phyloP scores from a whole-genome alignment of 352 stramenopile genomes.

The Phytophthora pseudosyringae region DNA sequence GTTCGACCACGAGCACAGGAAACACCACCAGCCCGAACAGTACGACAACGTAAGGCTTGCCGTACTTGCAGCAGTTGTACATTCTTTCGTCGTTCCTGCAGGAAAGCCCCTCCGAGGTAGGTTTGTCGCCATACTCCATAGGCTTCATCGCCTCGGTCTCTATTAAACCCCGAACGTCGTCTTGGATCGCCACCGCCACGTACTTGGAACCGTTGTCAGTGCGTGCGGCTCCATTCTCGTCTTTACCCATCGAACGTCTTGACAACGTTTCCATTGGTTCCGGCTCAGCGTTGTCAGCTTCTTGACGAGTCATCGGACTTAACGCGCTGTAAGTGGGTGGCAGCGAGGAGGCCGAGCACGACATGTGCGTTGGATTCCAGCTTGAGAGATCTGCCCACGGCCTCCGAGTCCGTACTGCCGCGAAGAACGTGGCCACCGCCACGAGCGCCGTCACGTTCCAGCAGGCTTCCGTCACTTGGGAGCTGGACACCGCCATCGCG shows the following conservation, averaged over 20 bases:
- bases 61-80: background rate
- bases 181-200: background rate
- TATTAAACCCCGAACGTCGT: background rate
- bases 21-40: slow-evolving; percentile 21
- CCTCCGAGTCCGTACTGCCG: slow-evolving; percentile 25
- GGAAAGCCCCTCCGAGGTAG: background rate
- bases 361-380: slow-evolving; percentile 28
- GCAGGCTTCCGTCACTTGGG: slow-evolving; percentile 27
- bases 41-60: background rate
- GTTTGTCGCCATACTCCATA: background rate
- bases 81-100: background rate
- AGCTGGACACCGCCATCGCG: slow-evolving; percentile 34
- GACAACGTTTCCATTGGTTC: background rate
- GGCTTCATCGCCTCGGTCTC: background rate
- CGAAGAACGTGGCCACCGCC: slow-evolving; percentile 19
- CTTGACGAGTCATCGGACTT: too few species aligned
- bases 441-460: slow-evolving; percentile 23
- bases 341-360: background rate
- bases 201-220: background rate
- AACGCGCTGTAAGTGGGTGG: background rate
- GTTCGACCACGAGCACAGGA: slow-evolving; percentile 20
- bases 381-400: slow-evolving; percentile 35
- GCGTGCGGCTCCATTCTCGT: background rate
- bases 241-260: background rate
- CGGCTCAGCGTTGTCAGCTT: background rate